Evolutionary conservation across 768 basidiomycete genomes (phyloP), one percentile per base, ranked within the genome.

Genomic region (Lentinula boryana): DNA sequence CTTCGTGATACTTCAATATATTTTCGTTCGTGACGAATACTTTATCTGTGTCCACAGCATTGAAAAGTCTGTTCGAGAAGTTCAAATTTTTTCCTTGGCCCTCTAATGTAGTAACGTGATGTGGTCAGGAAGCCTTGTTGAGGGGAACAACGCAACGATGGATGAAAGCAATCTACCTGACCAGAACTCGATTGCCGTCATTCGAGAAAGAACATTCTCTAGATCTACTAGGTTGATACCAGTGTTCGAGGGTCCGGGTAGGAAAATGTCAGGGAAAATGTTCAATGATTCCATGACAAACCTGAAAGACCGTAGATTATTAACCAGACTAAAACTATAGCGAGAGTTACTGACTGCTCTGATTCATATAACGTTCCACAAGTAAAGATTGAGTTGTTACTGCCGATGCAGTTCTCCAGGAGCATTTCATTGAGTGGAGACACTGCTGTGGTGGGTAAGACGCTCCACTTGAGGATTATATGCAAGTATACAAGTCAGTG

Each of bases 121-220:
- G 16, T n/a, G 43, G 9, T 49, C 31, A 59, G 48, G 12, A n/a
- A 10, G 8, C 27, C 10, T 8, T 12, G 12, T 15, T 16, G 1
- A 6, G n/a, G 18, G 15, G 8, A 58, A n/a, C 5, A n/a, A 56
- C 15, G 5, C 23, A 27, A 27, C 27, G 27, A 27, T 27, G 15
- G n/a, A 12, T 27, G 16, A 9, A 18, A 49, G 16, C 4, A 48
- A 13, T 4, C 3, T 38, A 59, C 58, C 44, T 41, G 58, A 3
- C 58, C 58, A 59, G 10, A 59, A 15, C 21, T 32, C 43, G 9
- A 59, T 59, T 6, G 58, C 58, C 12, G 58, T 35, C 58, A 59
- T 59, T 3, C 46, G 58, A 35, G 58, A 48, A 18, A 59, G 58
- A 23, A 50, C 15, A 36, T 59, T 59, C 35, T 59, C 58, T 16